These are phyloP conservation scores for Rhodotorula taiwanensis DNA, from an alignment of 768 basidiomycete species.

Conservation along the genomic window DNA sequence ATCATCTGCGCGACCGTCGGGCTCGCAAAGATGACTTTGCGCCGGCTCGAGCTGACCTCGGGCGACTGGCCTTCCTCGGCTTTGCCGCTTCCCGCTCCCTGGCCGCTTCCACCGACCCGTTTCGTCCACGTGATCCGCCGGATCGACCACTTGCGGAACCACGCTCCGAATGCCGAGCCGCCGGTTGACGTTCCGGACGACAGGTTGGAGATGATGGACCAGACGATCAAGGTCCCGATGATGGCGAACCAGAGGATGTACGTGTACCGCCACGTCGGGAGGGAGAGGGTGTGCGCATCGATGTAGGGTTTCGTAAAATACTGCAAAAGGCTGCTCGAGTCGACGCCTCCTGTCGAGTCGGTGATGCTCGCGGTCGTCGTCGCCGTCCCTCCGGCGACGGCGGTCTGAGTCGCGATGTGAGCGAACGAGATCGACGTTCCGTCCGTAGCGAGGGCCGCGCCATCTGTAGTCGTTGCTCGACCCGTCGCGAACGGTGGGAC, in stretches of 20 bases:
- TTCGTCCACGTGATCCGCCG: constrained; percentile 28
- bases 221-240: constrained; percentile 48
- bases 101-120: constrained; percentile 3
- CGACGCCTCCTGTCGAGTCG: constrained; percentile 24
- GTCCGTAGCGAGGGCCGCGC: neutral
- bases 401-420: constrained; percentile 3
- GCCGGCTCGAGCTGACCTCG: constrained; percentile 5
- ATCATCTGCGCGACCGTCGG: constrained; percentile 63
- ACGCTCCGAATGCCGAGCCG: constrained; percentile 31
- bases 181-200: constrained; percentile 5
- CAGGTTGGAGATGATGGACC: constrained; percentile 47
- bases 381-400: neutral
- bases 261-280: constrained; percentile 54
- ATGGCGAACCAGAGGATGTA: constrained; percentile 59
- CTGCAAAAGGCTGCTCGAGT: constrained; percentile 10
- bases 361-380: constrained; percentile 5
- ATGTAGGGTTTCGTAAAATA: constrained; percentile 49
- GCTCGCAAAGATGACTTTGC: constrained; percentile 33
- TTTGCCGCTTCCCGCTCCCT: neutral
- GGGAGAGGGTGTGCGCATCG: constrained; percentile 54
- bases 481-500: too few relatives aligned
- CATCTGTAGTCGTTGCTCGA: too few relatives aligned
- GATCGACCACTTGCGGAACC: constrained; percentile 34
- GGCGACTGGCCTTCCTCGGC: neutral
- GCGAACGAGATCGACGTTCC: constrained; percentile 16